A percentile compares a stretch with the other conserved stretches of the same genome.
Conservation (phyloP, 2,329 filamentous ascomycete genomes). For the Phaeosphaeriaceae sp. region DNA sequence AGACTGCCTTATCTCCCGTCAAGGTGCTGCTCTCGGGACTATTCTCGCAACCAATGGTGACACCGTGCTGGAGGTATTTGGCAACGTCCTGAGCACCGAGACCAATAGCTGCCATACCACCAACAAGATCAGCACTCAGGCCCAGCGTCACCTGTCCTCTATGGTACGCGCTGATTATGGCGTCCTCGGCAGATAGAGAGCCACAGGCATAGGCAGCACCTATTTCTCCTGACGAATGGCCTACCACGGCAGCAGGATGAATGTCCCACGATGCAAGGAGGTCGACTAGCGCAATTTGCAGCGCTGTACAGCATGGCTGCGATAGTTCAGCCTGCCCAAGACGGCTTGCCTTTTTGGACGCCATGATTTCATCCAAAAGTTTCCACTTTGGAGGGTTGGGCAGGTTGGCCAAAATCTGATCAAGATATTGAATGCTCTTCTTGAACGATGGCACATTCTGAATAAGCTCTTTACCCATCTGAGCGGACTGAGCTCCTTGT, state of each 20-base stretch:
- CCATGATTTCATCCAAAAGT: conserved; percentile 12
- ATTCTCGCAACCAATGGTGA: background rate
- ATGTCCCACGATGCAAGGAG: conserved; percentile 18
- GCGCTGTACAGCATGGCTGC: conserved; percentile 22
- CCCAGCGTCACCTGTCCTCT: background rate
- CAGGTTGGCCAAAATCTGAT: background rate
- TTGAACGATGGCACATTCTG: background rate
- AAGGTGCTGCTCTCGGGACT: background rate
- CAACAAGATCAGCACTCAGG: background rate
- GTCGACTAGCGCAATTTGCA: conserved; percentile 17
- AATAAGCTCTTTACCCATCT: conserved; percentile 8
- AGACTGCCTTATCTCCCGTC: background rate
- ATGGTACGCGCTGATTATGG: background rate
- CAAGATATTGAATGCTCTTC: background rate
- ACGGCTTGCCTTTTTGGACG: background rate
- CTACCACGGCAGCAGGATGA: conserved; percentile 11
- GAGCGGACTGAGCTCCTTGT: conserved; percentile 14
- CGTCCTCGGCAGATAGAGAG: background rate
- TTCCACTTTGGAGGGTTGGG: conserved; percentile 12
- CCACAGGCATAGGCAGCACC: conserved; percentile 20
- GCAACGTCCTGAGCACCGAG: background rate
- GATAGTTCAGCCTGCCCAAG: conserved; percentile 14
- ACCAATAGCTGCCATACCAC: conserved; percentile 1
- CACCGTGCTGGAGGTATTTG: background rate
- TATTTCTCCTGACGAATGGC: conserved; percentile 30